These are phyloP conservation scores for Lepiota venenata DNA, from an alignment of 768 basidiomycete genomes.

Conservation along the genomic window DNA sequence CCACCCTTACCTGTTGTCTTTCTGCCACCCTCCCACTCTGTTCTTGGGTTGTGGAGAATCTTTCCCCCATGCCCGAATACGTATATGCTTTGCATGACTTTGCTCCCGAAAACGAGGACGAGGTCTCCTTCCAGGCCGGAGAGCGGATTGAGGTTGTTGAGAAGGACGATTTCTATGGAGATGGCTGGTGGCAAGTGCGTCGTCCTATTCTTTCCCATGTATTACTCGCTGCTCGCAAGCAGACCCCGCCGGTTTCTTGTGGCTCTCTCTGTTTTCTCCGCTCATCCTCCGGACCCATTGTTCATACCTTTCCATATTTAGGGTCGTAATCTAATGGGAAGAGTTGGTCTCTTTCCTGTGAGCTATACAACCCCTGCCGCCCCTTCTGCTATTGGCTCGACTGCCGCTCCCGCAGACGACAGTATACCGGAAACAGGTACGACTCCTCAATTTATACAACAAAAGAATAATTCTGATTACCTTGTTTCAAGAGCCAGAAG, in stretches of 20 bases:
- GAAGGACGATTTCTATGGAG: constrained; percentile 88
- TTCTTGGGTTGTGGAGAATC: too few species aligned
- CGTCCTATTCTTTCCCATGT: constrained; percentile 9
- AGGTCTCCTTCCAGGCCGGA: constrained; percentile 80
- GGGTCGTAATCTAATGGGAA: constrained; percentile 83
- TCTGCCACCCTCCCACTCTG: background rate
- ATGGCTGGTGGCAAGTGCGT: constrained; percentile 89
- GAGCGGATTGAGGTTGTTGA: constrained; percentile 89
- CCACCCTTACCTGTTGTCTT: background rate
- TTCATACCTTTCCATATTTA: constrained; percentile 24
- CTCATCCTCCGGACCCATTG: background rate
- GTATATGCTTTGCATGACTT: constrained; percentile 91
- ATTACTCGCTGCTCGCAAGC: background rate
- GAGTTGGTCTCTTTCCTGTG: constrained; percentile 88
- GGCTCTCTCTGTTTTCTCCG: background rate
- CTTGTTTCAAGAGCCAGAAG: constrained; percentile 45
- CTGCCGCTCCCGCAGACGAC: background rate
- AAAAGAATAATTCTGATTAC: constrained; percentile 33
- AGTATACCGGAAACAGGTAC: background rate
- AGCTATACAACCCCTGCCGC: constrained; percentile 74
- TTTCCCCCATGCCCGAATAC: constrained; percentile 66
- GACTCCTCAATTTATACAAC: background rate
- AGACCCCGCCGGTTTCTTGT: too few species aligned
- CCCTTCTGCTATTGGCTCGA: constrained; percentile 21
- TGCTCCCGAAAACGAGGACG: constrained; percentile 90